These are phyloP conservation scores for Trichoderma sp. DNA, from an alignment of 2,329 filamentous ascomycete genomes.

Conservation along the genomic window DNA sequence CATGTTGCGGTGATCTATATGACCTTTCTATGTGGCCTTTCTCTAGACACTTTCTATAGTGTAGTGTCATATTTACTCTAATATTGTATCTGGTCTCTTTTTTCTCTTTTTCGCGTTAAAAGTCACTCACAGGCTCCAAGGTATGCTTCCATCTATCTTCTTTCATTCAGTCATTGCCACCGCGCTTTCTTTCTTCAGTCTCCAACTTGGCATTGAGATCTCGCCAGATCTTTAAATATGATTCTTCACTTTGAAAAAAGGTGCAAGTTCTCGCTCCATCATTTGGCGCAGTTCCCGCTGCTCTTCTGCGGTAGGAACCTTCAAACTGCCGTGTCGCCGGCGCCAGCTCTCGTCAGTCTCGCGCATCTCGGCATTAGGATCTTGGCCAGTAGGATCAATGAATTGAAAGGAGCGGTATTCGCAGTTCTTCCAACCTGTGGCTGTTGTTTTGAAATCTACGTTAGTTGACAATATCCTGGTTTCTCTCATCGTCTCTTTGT, in stretches of 20 bases:
- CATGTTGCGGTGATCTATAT: not conserved
- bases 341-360: slow-evolving; percentile 56
- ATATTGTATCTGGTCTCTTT: not conserved
- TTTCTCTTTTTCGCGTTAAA: not conserved
- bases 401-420: slow-evolving; percentile 73
- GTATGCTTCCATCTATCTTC: not conserved
- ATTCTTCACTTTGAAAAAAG: slow-evolving; percentile 29
- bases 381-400: slow-evolving; percentile 53
- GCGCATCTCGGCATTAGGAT: slow-evolving; percentile 51
- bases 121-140: not conserved
- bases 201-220: not conserved
- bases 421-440: slow-evolving; percentile 75
- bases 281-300: slow-evolving; percentile 49
- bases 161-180: not conserved
- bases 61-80: not conserved
- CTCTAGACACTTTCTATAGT: slow-evolving; percentile 12
- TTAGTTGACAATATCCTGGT: slow-evolving; percentile 6
- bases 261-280: slow-evolving; percentile 25
- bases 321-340: slow-evolving; percentile 47
- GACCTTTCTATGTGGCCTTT: not conserved
- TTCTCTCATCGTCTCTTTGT: not conserved
- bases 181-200: not conserved
- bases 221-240: not conserved
- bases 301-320: slow-evolving; percentile 51
- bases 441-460: slow-evolving; percentile 42